Conservation (phyloP, 805 yeast species). For the Kodamaea kakaduensis region DNA sequence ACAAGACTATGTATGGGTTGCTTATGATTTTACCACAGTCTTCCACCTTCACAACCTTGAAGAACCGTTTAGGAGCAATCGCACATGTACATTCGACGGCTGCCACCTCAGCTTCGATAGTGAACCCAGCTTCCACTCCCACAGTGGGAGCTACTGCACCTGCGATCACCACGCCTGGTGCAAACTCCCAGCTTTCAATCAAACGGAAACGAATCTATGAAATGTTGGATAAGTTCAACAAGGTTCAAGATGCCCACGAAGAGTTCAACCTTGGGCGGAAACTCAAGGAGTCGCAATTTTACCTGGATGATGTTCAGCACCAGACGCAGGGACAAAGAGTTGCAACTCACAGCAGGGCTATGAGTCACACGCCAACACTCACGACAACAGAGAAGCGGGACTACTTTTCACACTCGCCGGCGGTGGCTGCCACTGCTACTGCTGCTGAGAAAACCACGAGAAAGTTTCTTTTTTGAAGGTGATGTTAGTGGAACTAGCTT, state of each 20-base stretch:
- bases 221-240: slow-evolving; percentile 37
- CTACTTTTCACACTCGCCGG: slow-evolving; percentile 10
- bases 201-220: slow-evolving; percentile 38
- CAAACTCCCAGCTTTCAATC: slow-evolving; percentile 30
- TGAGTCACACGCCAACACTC: slow-evolving; percentile 10
- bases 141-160: slow-evolving; percentile 6
- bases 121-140: slow-evolving; percentile 16
- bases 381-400: slow-evolving; percentile 11
- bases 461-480: too few relatives aligned
- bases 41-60: slow-evolving; percentile 77
- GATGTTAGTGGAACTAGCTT: too few relatives aligned
- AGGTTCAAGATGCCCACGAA: slow-evolving; percentile 35
- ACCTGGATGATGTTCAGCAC: not conserved
- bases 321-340: slow-evolving; percentile 2
- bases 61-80: slow-evolving; percentile 67
- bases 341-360: slow-evolving; percentile 5
- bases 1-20: slow-evolving; percentile 86
- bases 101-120: slow-evolving; percentile 9
- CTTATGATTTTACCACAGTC: slow-evolving; percentile 94
- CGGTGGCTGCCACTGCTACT: slow-evolving; percentile 9
- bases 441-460: too few relatives aligned
- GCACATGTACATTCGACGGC: slow-evolving; percentile 31
- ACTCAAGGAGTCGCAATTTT: slow-evolving; percentile 7
- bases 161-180: slow-evolving; percentile 14
- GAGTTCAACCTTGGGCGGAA: slow-evolving; percentile 11